A percentile compares a stretch with the other conserved stretches of the same genome.
Conservation (phyloP, 176 grass and related monocot genomes). For the Oryza glaberrima region DNA sequence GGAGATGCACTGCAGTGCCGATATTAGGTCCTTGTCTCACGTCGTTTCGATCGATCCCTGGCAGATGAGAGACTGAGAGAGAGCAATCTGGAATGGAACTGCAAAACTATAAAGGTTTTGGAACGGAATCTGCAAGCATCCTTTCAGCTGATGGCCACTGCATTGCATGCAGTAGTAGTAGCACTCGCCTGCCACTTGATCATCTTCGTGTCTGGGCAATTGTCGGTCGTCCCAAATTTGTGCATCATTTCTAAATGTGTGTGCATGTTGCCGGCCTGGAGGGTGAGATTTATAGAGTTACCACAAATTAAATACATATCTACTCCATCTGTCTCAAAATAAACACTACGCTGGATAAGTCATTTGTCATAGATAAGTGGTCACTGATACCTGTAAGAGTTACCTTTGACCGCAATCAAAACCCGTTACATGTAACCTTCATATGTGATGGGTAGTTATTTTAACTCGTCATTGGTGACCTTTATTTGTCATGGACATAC, state of each 20-base stretch:
- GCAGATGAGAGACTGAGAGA: background rate
- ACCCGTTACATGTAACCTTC: too few species aligned
- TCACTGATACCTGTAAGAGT: too few species aligned
- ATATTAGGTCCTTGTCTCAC: constrained; percentile 23
- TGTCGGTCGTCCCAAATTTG: background rate
- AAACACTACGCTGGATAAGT: too few species aligned
- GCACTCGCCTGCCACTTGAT: background rate
- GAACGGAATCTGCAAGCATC: background rate
- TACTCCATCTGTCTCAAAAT: too few species aligned
- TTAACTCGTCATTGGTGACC: too few species aligned
- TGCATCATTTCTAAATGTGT: background rate
- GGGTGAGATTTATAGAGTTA: background rate
- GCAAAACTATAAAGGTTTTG: background rate
- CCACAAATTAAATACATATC: too few species aligned
- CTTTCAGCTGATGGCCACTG: background rate
- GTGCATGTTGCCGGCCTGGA: background rate
- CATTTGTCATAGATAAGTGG: too few species aligned
- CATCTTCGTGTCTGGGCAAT: background rate
- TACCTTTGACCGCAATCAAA: too few species aligned
- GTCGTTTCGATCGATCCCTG: background rate
- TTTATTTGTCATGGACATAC: too few species aligned
- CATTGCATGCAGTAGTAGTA: too few species aligned
- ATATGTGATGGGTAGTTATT: too few species aligned
- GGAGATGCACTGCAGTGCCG: background rate
- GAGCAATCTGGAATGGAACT: background rate